phyloP scores from a whole-genome alignment of 2,329 filamentous ascomycete genomes.

The Nothophaeocryptopus gaeumannii region DNA sequence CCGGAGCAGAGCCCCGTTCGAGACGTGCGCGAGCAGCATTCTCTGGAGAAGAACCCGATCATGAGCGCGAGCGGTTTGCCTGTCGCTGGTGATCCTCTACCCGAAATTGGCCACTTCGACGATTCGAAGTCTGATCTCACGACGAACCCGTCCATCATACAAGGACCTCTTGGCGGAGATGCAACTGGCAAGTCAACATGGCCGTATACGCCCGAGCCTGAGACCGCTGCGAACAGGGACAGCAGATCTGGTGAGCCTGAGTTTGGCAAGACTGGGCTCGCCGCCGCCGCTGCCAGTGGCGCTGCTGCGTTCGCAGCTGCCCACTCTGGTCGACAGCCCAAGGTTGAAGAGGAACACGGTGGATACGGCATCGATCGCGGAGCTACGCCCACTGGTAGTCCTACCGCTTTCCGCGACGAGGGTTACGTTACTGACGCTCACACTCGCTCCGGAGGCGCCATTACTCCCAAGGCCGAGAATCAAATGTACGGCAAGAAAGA shows the following conservation, averaged over 20 bases:
- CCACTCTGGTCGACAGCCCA: conserved; percentile 37
- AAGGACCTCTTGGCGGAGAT: conserved; percentile 66
- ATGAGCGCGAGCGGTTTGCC: conserved; percentile 70
- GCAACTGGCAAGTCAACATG: conserved; percentile 49
- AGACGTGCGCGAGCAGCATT: conserved; percentile 21
- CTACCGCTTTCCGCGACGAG: conserved; percentile 70
- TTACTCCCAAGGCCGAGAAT: conserved; percentile 43
- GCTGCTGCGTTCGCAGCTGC: conserved; percentile 27
- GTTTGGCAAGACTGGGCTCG: conserved; percentile 17
- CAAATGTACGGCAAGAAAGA: conserved; percentile 55
- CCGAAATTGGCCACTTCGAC: conserved; percentile 68
- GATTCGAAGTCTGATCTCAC: conserved; percentile 64
- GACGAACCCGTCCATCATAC: conserved; percentile 81
- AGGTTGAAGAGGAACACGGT: conserved; percentile 32
- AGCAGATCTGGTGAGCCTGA: conserved; percentile 18
- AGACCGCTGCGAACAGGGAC: conserved; percentile 16
- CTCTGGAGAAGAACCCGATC: conserved; percentile 43
- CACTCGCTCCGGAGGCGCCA: conserved; percentile 44
- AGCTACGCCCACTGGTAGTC: conserved; percentile 51
- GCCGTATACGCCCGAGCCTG: conserved; percentile 35
- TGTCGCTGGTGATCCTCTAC: conserved; percentile 66
- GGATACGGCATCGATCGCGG: conserved; percentile 14
- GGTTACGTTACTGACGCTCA: conserved; percentile 82
- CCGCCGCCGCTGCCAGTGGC: conserved; percentile 28
- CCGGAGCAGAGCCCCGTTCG: conserved; percentile 50